Evolutionary conservation across 495 filamentous ascomycete species (phyloP).

Genomic region (Penicillium daleae): DNA sequence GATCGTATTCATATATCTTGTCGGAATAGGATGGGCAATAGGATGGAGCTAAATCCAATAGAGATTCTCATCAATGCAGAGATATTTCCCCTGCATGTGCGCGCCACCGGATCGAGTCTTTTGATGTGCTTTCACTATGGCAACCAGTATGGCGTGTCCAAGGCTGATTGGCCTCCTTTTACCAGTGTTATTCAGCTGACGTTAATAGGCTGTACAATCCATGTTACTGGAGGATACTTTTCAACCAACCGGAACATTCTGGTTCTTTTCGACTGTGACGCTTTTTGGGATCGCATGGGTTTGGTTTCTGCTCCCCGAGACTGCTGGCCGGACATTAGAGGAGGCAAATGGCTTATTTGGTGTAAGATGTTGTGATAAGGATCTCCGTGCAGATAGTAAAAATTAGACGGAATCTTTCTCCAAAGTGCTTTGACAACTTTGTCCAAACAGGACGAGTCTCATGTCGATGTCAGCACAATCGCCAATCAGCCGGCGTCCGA

Average conservation of each 20-base stretch:
- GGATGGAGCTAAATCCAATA: conserved; percentile 73
- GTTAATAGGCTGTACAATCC: conserved; percentile 39
- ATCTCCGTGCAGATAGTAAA: too few species aligned
- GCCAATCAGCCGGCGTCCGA: background rate
- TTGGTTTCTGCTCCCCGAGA: conserved; percentile 43
- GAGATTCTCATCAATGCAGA: conserved; percentile 68
- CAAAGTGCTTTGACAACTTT: background rate
- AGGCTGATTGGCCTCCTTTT: background rate
- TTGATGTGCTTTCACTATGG: conserved; percentile 58
- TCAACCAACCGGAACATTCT: conserved; percentile 54
- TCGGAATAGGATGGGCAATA: conserved; percentile 63
- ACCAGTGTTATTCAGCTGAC: background rate
- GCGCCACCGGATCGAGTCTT: conserved; percentile 27
- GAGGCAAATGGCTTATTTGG: conserved; percentile 10
- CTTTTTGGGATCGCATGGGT: conserved; percentile 39
- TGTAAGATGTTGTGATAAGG: background rate
- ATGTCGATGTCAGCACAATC: background rate
- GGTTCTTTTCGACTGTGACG: conserved; percentile 62
- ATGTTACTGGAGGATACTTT: conserved; percentile 46
- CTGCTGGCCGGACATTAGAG: conserved; percentile 23
- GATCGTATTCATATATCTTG: conserved; percentile 60
- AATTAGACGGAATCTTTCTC: too few species aligned
- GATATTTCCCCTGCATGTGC: conserved; percentile 58
- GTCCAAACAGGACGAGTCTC: background rate
- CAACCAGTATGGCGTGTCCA: conserved; percentile 58